Percentiles rank a stretch among this genome's conserved stretches.
Evolutionary conservation across 257 asterid genomes (phyloP).

Genomic region (Nicotiana undulata): DNA sequence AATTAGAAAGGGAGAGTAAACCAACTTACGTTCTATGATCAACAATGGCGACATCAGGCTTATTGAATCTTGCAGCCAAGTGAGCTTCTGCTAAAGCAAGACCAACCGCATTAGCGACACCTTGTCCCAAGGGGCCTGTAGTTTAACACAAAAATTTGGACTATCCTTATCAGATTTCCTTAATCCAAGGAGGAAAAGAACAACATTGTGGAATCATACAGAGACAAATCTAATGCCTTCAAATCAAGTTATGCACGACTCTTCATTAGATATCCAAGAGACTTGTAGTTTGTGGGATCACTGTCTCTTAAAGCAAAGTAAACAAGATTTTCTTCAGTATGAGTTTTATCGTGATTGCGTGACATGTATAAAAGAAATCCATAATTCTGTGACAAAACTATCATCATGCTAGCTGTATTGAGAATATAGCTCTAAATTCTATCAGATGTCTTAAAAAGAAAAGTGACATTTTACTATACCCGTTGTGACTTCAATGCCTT

Average conservation of each 20-base stretch:
- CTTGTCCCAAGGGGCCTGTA: constrained; percentile 60
- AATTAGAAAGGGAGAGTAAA: background rate
- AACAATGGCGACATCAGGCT: constrained; percentile 35
- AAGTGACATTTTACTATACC: constrained; percentile 16
- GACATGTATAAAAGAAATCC: background rate
- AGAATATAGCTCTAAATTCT: background rate
- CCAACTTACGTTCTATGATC: constrained; percentile 43
- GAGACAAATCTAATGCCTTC: background rate
- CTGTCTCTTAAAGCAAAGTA: background rate
- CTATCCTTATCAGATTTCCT: background rate
- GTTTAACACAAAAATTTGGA: background rate
- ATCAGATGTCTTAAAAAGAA: background rate
- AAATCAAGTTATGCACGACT: background rate
- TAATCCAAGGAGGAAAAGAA: background rate
- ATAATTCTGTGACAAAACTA: background rate
- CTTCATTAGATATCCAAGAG: background rate
- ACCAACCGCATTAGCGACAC: constrained; percentile 57
- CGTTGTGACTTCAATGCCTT: constrained; percentile 53
- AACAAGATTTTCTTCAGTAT: too few relatives aligned
- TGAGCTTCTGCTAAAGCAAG: constrained; percentile 54
- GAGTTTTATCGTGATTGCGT: background rate
- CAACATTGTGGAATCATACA: background rate
- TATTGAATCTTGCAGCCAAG: constrained; percentile 46
- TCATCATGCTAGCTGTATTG: background rate
- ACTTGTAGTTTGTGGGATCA: background rate